Evolutionary conservation across 1,284 basidiomycete species (phyloP).

Genomic region (Cutaneotrichosporon sp.): DNA sequence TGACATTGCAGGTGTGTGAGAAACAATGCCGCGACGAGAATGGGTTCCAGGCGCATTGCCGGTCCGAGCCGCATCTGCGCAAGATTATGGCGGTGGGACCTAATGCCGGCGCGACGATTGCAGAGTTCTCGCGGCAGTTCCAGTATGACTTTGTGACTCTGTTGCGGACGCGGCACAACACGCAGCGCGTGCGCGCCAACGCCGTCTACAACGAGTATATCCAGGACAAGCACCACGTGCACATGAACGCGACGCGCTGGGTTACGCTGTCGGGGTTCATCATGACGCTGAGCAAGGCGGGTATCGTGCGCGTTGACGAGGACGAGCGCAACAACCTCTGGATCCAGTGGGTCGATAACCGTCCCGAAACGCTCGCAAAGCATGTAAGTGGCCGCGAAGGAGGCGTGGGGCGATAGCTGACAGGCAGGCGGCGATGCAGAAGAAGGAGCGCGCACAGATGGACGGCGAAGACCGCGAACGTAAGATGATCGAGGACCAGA

Average conservation of each 20-base stretch:
- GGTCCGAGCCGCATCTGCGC: conserved; percentile 62
- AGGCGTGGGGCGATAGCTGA: neutral
- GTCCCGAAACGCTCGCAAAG: conserved; percentile 85
- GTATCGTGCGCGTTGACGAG: conserved; percentile 89
- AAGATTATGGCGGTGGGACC: conserved; percentile 96
- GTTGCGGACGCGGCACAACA: conserved; percentile 71
- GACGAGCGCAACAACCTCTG: conserved; percentile 92
- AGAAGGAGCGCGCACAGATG: conserved; percentile 84
- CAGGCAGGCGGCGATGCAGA: conserved; percentile 71
- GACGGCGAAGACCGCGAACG: conserved; percentile 94
- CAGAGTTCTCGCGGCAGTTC: conserved; percentile 83
- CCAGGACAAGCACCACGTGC: conserved; percentile 85
- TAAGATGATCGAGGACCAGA: conserved; percentile 84
- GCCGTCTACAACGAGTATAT: conserved; percentile 98
- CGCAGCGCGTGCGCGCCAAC: conserved; percentile 89
- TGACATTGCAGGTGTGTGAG: conserved; percentile 58
- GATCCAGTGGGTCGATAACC: conserved; percentile 93
- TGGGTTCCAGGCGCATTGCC: conserved; percentile 60
- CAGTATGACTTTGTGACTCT: conserved; percentile 86
- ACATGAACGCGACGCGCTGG: conserved; percentile 99
- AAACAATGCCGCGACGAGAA: conserved; percentile 89
- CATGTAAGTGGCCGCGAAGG: conserved; percentile 58
- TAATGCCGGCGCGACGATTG: conserved; percentile 82
- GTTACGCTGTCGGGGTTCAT: conserved; percentile 91
- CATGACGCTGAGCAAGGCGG: conserved; percentile 81